A percentile compares a stretch with the other conserved stretches of the same genome.
phyloP scores from a whole-genome alignment of 2,329 filamentous ascomycete genomes.

The Periglandula ipomoeae region DNA sequence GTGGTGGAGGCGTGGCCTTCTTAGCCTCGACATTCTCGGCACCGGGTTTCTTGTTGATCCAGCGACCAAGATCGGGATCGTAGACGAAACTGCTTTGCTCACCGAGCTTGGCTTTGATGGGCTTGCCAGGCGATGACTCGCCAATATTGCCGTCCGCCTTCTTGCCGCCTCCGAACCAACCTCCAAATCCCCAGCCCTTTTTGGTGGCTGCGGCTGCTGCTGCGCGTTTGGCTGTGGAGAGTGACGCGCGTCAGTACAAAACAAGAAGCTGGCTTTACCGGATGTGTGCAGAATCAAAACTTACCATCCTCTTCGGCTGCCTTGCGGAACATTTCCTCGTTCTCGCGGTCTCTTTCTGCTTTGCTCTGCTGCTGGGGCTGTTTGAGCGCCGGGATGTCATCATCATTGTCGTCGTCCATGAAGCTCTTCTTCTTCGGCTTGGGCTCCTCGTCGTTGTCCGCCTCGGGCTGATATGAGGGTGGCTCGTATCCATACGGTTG shows the following conservation, averaged over 20 bases:
- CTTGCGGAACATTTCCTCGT: slow-evolving; percentile 76
- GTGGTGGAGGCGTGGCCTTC: slow-evolving; percentile 69
- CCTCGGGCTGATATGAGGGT: slow-evolving; percentile 45
- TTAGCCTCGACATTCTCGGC: slow-evolving; percentile 51
- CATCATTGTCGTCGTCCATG: slow-evolving; percentile 73
- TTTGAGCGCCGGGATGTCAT: slow-evolving; percentile 43
- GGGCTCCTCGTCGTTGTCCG: slow-evolving; percentile 37
- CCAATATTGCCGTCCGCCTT: slow-evolving; percentile 33
- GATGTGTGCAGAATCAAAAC: too few species aligned
- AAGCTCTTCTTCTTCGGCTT: slow-evolving; percentile 67
- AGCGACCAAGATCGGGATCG: slow-evolving; percentile 91
- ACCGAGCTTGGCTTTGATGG: slow-evolving; percentile 88
- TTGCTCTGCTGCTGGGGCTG: slow-evolving; percentile 48
- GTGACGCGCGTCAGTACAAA: not conserved
- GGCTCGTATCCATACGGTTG: slow-evolving; percentile 51
- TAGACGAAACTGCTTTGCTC: slow-evolving; percentile 91
- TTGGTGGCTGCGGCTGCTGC: slow-evolving; percentile 38
- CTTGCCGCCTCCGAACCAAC: slow-evolving; percentile 75
- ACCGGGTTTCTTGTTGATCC: slow-evolving; percentile 91
- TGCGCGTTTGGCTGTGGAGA: slow-evolving; percentile 48
- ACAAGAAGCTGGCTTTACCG: too few species aligned
- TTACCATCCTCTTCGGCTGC: slow-evolving; percentile 69
- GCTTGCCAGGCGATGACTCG: slow-evolving; percentile 43
- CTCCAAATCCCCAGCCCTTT: slow-evolving; percentile 71
- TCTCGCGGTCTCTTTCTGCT: slow-evolving; percentile 64